A percentile compares a stretch with the other conserved stretches of the same genome.
Conservation (phyloP, 1,139 yeast species). For the Hemisphaericaspora lyxosophila region DNA sequence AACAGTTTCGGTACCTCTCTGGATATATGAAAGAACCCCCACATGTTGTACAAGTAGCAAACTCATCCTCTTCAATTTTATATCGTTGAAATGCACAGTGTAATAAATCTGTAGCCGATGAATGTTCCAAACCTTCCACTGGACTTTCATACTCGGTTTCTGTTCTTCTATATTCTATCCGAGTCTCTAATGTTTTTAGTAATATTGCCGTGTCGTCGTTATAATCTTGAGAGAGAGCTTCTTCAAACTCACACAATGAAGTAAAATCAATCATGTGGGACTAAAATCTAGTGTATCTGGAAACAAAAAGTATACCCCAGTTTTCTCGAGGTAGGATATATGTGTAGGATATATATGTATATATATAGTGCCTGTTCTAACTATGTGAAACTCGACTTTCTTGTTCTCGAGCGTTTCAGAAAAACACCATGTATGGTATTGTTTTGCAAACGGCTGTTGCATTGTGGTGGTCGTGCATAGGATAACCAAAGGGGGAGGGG, state of each 20-base stretch:
- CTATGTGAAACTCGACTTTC: too few species aligned
- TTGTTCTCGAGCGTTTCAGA: too few species aligned
- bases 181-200: constrained; percentile 31
- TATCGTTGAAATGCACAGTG: constrained; percentile 21
- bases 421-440: too few species aligned
- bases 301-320: too few species aligned
- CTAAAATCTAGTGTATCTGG: too few species aligned
- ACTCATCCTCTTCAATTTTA: constrained; percentile 32
- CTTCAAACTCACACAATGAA: constrained; percentile 44
- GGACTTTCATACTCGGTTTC: constrained; percentile 6
- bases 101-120: constrained; percentile 7
- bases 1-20: constrained; percentile 13
- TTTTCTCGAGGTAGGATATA: too few species aligned
- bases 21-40: constrained; percentile 16
- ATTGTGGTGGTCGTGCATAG: too few species aligned
- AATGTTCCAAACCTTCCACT: too few species aligned
- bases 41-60: constrained; percentile 32
- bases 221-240: constrained; percentile 30
- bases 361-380: too few species aligned
- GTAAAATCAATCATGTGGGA: constrained; percentile 33
- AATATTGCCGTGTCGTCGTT: constrained; percentile 25
- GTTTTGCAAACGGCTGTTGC: too few species aligned
- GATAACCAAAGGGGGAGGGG: too few species aligned
- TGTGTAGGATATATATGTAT: too few species aligned
- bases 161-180: constrained; percentile 24